phyloP scores from a whole-genome alignment of 148 eudicot genomes.

The Fagopyrum tataricum region DNA sequence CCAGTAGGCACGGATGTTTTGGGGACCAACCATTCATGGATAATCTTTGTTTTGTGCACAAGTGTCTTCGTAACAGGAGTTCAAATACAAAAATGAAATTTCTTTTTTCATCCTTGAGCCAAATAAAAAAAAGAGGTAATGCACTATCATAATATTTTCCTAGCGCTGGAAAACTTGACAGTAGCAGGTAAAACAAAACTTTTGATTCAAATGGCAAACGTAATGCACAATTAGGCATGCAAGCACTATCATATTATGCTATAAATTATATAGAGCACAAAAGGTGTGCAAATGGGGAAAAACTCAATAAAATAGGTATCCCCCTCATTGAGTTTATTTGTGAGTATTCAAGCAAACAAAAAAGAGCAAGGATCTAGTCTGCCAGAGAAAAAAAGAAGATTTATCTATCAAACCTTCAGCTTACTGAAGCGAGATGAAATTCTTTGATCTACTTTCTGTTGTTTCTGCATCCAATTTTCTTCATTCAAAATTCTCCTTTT shows the following conservation, averaged over 20 bases:
- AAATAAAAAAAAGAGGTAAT: neutral
- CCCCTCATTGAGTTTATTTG: neutral
- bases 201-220: neutral
- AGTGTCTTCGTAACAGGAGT: neutral
- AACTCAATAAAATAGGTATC: neutral
- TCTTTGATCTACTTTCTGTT: slow-evolving; percentile 62
- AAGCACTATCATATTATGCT: neutral
- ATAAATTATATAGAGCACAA: neutral
- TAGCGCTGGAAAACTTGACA: neutral
- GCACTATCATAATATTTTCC: neutral
- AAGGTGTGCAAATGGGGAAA: neutral
- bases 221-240: neutral
- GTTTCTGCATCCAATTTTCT: slow-evolving; percentile 57
- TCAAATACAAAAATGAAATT: neutral
- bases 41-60: neutral
- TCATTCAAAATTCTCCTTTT: slow-evolving; percentile 51
- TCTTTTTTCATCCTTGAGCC: neutral
- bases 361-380: neutral
- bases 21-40: neutral
- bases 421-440: slow-evolving; percentile 53
- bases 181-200: neutral
- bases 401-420: slow-evolving; percentile 54
- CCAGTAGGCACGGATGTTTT: neutral
- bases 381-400: neutral
- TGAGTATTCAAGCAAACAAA: neutral